phyloP scores from a whole-genome alignment of 2,329 filamentous ascomycete species.

The Penicillium olsonii region DNA sequence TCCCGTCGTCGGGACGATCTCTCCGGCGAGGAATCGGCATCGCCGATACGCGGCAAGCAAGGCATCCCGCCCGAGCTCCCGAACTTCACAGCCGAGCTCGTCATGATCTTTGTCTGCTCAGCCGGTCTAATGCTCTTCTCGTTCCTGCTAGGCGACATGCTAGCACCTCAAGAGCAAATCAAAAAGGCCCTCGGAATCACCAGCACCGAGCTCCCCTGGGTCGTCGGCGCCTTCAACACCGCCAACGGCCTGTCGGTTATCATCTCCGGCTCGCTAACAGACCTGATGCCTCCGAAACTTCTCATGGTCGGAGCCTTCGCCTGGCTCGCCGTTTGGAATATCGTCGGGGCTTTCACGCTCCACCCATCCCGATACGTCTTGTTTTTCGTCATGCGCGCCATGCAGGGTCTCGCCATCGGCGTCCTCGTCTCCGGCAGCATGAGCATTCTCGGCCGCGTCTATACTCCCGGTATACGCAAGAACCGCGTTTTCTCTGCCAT shows the following conservation, averaged over 20 bases:
- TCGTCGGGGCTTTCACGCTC: constrained; percentile 39
- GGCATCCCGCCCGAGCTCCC: constrained; percentile 43
- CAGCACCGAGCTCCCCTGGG: constrained; percentile 45
- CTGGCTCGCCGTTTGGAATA: constrained; percentile 47
- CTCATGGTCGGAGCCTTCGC: constrained; percentile 47
- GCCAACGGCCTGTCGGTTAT: constrained; percentile 48
- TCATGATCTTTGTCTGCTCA: constrained; percentile 46
- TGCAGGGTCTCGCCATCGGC: constrained; percentile 53
- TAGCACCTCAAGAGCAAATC: constrained; percentile 42
- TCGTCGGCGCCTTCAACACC: constrained; percentile 44
- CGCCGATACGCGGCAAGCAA: constrained; percentile 26
- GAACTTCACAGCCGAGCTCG: constrained; percentile 42
- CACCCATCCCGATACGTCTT: constrained; percentile 36
- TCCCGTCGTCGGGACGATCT: constrained; percentile 10
- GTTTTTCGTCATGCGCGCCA: constrained; percentile 42
- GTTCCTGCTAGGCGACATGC: constrained; percentile 45
- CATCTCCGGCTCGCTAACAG: constrained; percentile 39
- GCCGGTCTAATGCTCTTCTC: constrained; percentile 47
- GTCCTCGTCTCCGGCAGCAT: constrained; percentile 52
- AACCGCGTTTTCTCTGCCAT: constrained; percentile 53
- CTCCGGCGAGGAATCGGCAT: constrained; percentile 23
- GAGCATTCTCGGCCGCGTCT: constrained; percentile 50
- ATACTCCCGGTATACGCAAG: constrained; percentile 48
- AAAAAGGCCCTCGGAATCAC: constrained; percentile 41
- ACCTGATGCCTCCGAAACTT: constrained; percentile 43